Evolutionary conservation across 805 yeast genomes (phyloP).

Genomic region (Hyphopichia homilentoma): DNA sequence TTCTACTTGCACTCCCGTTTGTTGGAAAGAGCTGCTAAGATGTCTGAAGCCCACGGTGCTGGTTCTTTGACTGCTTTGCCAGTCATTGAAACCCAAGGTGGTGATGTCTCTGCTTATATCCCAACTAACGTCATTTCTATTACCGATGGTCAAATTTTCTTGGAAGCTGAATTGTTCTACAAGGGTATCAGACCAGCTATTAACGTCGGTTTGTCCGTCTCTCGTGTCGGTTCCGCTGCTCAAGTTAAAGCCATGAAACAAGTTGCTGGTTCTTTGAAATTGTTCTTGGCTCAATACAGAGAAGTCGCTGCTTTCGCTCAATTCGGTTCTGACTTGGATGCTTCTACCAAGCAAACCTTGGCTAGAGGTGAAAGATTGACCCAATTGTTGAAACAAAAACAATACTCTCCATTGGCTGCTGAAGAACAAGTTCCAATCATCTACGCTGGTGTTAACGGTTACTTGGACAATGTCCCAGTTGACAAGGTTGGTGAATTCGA

Average conservation of each 20-base stretch:
- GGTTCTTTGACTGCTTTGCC: conserved; percentile 97
- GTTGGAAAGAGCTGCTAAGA: conserved; percentile 96
- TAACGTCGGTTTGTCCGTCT: conserved; percentile 98
- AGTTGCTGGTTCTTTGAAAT: conserved; percentile 99
- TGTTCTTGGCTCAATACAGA: conserved; percentile 99
- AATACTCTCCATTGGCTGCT: conserved; percentile 94
- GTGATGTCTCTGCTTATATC: conserved; percentile 97
- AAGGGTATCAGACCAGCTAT: conserved; percentile 99
- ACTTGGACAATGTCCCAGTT: conserved; percentile 81
- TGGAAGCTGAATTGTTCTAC: conserved; percentile 99
- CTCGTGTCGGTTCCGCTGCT: conserved; percentile 99
- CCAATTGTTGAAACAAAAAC: conserved; percentile 97
- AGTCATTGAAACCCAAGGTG: conserved; percentile 97
- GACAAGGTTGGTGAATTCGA: conserved; percentile 89
- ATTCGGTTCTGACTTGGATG: conserved; percentile 99
- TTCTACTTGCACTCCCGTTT: conserved; percentile 94
- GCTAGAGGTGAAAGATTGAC: conserved; percentile 99
- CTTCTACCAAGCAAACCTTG: conserved; percentile 98
- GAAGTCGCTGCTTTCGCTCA: conserved; percentile 99
- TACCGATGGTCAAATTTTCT: conserved; percentile 97
- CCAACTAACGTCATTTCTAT: conserved; percentile 98
- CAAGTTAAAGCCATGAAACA: conserved; percentile 99
- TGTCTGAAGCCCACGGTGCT: conserved; percentile 84
- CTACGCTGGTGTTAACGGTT: conserved; percentile 99
- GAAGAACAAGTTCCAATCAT: conserved; percentile 99